Base-by-base conservation (phyloP, 2,329 filamentous ascomycete genomes). In the Penicillium olsonii region DNA sequence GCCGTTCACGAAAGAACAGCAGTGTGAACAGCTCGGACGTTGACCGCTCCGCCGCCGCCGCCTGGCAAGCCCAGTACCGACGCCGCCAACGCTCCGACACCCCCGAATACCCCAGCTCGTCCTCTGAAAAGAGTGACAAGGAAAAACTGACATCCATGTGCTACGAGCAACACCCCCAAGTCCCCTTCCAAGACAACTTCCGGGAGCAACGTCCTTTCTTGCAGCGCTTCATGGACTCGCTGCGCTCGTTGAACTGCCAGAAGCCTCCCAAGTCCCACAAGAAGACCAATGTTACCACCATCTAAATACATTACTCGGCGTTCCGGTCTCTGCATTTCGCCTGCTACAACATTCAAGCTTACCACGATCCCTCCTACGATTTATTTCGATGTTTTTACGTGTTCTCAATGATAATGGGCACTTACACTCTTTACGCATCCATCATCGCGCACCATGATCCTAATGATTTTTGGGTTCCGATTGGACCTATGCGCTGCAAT, bases 11-110 rank as follows among this genome's bases (percentile, higher is more conserved):
- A 1, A 63, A 63, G 22, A 54, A 56, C 38, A 64, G 61, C 48
- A 67, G 52, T 41, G 49, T 33, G 39, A 61, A 24, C 20, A 58
- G 42, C 54, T 60, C 61, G 1, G 67, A 69, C 34, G 61, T 70
- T 14, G 67, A 70, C 37, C 60, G 62, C n/a, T 60, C 68, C 2
- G 63, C 68, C 2, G 69, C 68, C 1, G 69, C 69, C 0, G 68
- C 68, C 1, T 61, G 68, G 19, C 68, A 71, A 35, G 68, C 69
- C 3, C 64, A 68, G 35, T 65, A 61, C 12, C 57, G 68, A 2
- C 68, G 68, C 12, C 63, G 62, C 14, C 66, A 69, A 43, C 57
- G 58, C 10, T 66, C 65, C 0, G 60, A 65, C 10, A 61, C 63
- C 1, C 58, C 65, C 0, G 63, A 64, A n/a, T 56, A 48, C 37